Base-by-base conservation (phyloP, 768 basidiomycete genomes). In the Lactifluus piperatus region DNA sequence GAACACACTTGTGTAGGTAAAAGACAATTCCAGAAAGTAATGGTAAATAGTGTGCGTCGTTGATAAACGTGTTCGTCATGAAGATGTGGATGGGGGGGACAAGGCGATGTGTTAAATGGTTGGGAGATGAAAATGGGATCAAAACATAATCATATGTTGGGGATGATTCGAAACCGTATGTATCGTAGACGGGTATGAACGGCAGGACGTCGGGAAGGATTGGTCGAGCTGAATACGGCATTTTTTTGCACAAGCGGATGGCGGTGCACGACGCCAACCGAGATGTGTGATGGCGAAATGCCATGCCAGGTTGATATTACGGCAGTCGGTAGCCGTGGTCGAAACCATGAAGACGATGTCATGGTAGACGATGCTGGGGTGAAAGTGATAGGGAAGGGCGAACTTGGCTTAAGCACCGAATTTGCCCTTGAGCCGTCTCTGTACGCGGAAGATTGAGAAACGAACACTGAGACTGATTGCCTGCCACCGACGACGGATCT, bases 401-500 rank as follows among this genome's bases (percentile, higher is more conserved):
- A 5, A 6, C 6, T 46, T 7, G 18, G 20, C 1, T 53, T 39
- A 66, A 16, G 64, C 62, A 24, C 55, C 51, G 22, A 66, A 51
- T 24, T 65, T 66, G 45, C 71, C 70, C 51, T 62, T 62, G 22
- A 74, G 65, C 59, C 71, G 62, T 46, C 76, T 75, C 60, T 77
- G 76, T 20, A 75, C 77, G 53, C 83, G 72, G 69, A 85, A 86
- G 44, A 85, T 70, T 57, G 75, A 71, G 65, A 86, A 84, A 44
- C 81, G 75, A 30, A 85, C 63, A 57, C 81, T 71, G 22, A 86
- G 76, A 0, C 75, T 68, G 29, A 85, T 61, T 9, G 83, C 81
- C 64, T 83, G 81, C 84, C 85, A 85, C 57, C 83, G 80, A 9
- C 80, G 73, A 56, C 74, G 73, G 44, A 86, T 69, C 48, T 70